Conservation (phyloP, 192 early-diverging fungal species). For the Coemansia aciculifera region DNA sequence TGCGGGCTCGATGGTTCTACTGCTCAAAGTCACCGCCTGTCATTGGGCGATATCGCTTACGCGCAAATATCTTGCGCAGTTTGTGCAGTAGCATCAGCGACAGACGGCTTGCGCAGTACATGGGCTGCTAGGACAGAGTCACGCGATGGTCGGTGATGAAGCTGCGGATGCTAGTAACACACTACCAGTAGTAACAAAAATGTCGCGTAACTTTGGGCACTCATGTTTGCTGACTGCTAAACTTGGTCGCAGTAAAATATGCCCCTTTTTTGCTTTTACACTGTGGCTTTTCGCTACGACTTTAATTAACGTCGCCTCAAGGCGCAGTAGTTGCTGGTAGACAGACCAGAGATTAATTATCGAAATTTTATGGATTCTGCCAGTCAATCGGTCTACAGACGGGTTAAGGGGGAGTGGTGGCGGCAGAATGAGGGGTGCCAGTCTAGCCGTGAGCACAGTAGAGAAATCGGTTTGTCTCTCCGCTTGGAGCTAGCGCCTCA, state of each 20-base stretch:
- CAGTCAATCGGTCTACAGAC: background rate
- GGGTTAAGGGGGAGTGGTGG: background rate
- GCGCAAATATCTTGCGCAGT: background rate
- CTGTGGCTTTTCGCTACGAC: background rate
- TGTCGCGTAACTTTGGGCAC: background rate
- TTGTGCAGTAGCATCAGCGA: background rate
- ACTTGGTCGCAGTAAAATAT: background rate
- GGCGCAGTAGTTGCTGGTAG: background rate
- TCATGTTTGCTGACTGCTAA: slow-evolving; percentile 8
- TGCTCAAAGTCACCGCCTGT: background rate
- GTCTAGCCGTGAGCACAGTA: slow-evolving; percentile 1
- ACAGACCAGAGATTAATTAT: background rate
- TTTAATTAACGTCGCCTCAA: background rate
- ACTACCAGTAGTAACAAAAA: background rate
- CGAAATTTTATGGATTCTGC: background rate
- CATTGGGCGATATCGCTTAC: background rate
- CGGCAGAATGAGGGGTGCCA: slow-evolving; percentile 1
- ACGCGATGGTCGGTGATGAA: background rate
- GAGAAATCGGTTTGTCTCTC: background rate
- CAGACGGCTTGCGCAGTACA: background rate
- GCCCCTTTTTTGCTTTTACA: background rate
- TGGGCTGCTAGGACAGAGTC: background rate
- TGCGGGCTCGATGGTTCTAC: background rate
- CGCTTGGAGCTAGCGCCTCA: background rate
- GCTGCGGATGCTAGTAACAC: slow-evolving; percentile 8